Percentiles rank a stretch among this genome's conserved stretches.
phyloP scores from a whole-genome alignment of 331 rosid genomes.

The Dryas integrifolia region DNA sequence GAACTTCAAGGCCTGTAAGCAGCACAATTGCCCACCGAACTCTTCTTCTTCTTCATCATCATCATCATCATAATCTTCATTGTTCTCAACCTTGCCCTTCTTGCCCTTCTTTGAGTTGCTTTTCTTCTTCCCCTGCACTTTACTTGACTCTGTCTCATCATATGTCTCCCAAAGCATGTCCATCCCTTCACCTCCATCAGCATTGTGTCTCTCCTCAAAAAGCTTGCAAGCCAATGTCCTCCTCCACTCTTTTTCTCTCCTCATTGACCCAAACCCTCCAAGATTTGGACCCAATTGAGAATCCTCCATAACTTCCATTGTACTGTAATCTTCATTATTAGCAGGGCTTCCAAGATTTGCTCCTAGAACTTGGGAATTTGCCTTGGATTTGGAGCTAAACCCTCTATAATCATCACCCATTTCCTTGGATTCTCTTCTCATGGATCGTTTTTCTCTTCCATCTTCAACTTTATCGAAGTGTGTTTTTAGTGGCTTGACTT shows the following conservation, averaged over 20 bases:
- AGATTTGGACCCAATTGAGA: constrained; percentile 34
- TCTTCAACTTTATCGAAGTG: constrained; percentile 56
- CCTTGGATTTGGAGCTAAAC: constrained; percentile 20
- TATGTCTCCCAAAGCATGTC: constrained; percentile 94
- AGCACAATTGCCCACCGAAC: constrained; percentile 52
- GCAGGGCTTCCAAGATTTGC: constrained; percentile 37
- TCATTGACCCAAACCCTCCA: constrained; percentile 75
- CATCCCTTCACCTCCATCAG: constrained; percentile 69
- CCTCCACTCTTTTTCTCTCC: constrained; percentile 88
- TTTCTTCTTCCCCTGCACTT: constrained; percentile 25
- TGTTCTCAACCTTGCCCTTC: constrained; percentile 19
- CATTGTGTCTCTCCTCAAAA: constrained; percentile 73
- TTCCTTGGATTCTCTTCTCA: constrained; percentile 57
- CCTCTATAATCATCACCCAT: constrained; percentile 13
- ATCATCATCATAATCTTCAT: constrained; percentile 22
- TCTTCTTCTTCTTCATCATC: constrained; percentile 46
- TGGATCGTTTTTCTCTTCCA: constrained; percentile 31
- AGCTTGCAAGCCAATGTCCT: constrained; percentile 91
- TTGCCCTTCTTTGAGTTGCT: constrained; percentile 52
- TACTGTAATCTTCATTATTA: constrained; percentile 19
- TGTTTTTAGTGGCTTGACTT: constrained; percentile 36
- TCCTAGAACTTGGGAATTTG: constrained; percentile 37
- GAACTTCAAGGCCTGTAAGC: constrained; percentile 86
- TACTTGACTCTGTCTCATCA: constrained; percentile 59
- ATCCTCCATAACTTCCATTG: constrained; percentile 25